Evolutionary conservation across 495 filamentous ascomycete species (phyloP).

Genomic region (Sordaria brevicollis): DNA sequence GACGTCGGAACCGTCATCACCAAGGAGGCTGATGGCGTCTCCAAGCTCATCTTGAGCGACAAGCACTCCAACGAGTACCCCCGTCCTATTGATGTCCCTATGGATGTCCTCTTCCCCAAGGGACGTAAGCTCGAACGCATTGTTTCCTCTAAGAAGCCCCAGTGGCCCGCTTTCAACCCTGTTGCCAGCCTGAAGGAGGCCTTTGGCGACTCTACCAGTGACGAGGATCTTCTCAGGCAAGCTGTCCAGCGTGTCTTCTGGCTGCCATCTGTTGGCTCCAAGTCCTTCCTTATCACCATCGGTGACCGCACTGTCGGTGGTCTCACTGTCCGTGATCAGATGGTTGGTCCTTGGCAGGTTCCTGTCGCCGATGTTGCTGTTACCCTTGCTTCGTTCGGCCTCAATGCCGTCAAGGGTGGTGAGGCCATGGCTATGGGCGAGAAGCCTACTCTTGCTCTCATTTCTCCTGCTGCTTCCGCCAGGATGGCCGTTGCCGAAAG

Average conservation of each 20-base stretch:
- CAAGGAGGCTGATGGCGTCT: constrained; percentile 47
- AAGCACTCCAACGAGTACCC: constrained; percentile 67
- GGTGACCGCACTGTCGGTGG: constrained; percentile 87
- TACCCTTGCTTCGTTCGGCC: constrained; percentile 67
- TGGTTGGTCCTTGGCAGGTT: constrained; percentile 95
- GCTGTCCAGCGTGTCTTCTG: constrained; percentile 72
- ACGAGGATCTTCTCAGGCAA: constrained; percentile 57
- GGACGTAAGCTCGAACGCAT: constrained; percentile 72
- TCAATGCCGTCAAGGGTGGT: constrained; percentile 57
- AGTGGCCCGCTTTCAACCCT: constrained; percentile 62
- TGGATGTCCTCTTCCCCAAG: constrained; percentile 87
- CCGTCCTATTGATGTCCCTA: constrained; percentile 78
- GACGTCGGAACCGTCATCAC: constrained; percentile 74
- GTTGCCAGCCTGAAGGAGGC: constrained; percentile 27
- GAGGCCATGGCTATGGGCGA: constrained; percentile 98
- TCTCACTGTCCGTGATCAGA: constrained; percentile 80
- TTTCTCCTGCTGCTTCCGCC: constrained; percentile 86
- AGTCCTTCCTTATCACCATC: constrained; percentile 95
- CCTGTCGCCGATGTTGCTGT: constrained; percentile 91
- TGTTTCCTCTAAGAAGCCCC: constrained; percentile 63
- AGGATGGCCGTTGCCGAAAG: constrained; percentile 95
- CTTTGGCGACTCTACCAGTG: constrained; percentile 41
- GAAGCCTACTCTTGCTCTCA: constrained; percentile 80
- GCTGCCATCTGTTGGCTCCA: constrained; percentile 84
- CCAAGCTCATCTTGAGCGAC: constrained; percentile 71